A percentile compares a stretch with the other conserved stretches of the same genome.
phyloP scores from a whole-genome alignment of 2,329 filamentous ascomycete genomes.

The Sordariomycetes sp. region DNA sequence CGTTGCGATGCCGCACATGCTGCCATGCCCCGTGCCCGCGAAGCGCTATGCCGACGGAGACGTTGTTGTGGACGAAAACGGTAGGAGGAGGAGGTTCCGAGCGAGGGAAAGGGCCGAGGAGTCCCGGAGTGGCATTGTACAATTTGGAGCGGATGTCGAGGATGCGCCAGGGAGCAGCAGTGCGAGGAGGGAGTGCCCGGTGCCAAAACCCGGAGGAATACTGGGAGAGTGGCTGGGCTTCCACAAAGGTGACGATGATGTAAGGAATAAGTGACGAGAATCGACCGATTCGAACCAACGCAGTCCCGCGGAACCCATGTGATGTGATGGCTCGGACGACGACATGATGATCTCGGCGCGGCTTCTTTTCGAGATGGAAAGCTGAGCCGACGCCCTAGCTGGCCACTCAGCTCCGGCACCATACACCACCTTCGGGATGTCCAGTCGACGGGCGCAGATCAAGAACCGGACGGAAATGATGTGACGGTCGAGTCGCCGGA shows the following conservation, averaged over 20 bases:
- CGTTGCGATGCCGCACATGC: constrained; percentile 78
- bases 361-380: too few relatives aligned
- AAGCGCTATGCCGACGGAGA: constrained; percentile 65
- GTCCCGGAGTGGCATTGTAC: constrained; percentile 36
- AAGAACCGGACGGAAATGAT: too few relatives aligned
- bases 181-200: constrained; percentile 77
- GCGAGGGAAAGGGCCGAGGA: constrained; percentile 23
- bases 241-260: constrained; percentile 24
- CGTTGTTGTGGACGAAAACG: constrained; percentile 34
- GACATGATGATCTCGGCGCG: too few relatives aligned
- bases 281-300: too few relatives aligned
- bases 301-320: too few relatives aligned
- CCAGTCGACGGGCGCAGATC: too few relatives aligned
- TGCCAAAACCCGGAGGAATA: constrained; percentile 80
- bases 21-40: constrained; percentile 83
- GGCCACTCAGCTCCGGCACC: too few relatives aligned
- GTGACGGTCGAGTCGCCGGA: too few relatives aligned
- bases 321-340: too few relatives aligned
- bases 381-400: too few relatives aligned
- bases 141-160: constrained; percentile 33
- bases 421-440: too few relatives aligned
- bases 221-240: constrained; percentile 71
- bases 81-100: constrained; percentile 33
- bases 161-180: constrained; percentile 39
- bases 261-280: too few relatives aligned